Base-by-base conservation (phyloP, 2,329 filamentous ascomycete species). In the Penicillium polonicum region DNA sequence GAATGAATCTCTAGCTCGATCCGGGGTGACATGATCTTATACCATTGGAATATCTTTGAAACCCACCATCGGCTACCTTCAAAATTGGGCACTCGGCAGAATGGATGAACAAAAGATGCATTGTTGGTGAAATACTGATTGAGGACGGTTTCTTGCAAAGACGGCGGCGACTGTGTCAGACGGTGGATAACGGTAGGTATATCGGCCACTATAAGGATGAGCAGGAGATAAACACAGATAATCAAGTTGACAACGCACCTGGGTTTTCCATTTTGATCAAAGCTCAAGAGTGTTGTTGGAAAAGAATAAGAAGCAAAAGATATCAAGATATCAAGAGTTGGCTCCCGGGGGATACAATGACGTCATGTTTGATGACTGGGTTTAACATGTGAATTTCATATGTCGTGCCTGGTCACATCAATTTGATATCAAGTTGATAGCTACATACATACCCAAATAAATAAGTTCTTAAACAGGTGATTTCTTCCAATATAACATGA, bases 21-120 rank as follows among this genome's bases (percentile, higher is more conserved):
- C 19, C 80, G 78, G 0, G 92, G 92, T 60, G 87, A 91, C 70
- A 96, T 79, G 62, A 93, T 88, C 69, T 91, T 90, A 75, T 95
- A 93, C 89, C 89, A 92, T 41, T 86, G 84, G 69, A 91, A 95
- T 56, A 96, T 87, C 65, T 82, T 80, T 48, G 83, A 77, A 19
- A 95, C 80, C 6, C 90, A 70, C 75, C 81, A 85, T 43, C 90
- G 82, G 10, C 89, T 92, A 61, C 87, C 84, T 12, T 76, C 68
- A 64, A 81, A 84, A 59, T 74, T 79, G 43, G 79, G 79, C 2
- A 91, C 89, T 13, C 85, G 83, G 68, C 89, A 92, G 72, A 93
- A 88, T 0, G 91, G 91, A 65, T 96, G 91, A 3, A 83, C 82
- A 70, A 96, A 94, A 31, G 85, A 83, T 9, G 90, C 89, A 67